These are phyloP conservation scores for Geotrichum aggregatum DNA, from an alignment of 1,139 yeast species.

Conservation along the genomic window DNA sequence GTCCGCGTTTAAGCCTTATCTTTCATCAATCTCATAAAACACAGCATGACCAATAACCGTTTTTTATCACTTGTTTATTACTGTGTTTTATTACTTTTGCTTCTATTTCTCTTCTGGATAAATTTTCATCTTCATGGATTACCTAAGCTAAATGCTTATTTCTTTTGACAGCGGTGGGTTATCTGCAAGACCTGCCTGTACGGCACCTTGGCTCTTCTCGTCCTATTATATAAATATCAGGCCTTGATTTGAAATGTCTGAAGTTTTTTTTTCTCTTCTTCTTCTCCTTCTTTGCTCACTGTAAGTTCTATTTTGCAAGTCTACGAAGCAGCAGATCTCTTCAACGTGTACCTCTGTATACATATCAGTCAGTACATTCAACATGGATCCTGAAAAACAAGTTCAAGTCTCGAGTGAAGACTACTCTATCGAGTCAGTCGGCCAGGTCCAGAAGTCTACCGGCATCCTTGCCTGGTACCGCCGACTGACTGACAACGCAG, in stretches of 20 bases:
- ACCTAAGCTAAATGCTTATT: background rate
- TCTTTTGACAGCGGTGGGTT: background rate
- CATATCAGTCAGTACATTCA: background rate
- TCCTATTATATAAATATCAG: background rate
- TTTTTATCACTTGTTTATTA: no score
- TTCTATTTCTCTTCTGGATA: no score
- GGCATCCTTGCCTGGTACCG: background rate
- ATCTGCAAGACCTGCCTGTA: background rate
- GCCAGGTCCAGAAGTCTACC: background rate
- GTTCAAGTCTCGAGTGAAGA: conserved; percentile 3
- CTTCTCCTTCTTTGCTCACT: conserved; percentile 3
- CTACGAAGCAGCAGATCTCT: no score
- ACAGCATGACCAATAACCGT: no score
- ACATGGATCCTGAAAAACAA: conserved; percentile 15
- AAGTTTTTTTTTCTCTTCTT: conserved; percentile 3
- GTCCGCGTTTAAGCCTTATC: no score
- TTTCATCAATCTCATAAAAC: no score
- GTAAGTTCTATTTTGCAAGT: background rate
- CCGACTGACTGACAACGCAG: conserved; percentile 35
- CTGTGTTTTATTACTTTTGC: no score
- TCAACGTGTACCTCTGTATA: background rate
- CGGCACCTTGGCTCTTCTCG: background rate
- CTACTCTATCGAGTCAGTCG: background rate
- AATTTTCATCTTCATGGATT: no score
- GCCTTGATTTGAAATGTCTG: background rate